Evolutionary conservation across 768 basidiomycete species (phyloP).

Genomic region (Pulveroboletus sp.): DNA sequence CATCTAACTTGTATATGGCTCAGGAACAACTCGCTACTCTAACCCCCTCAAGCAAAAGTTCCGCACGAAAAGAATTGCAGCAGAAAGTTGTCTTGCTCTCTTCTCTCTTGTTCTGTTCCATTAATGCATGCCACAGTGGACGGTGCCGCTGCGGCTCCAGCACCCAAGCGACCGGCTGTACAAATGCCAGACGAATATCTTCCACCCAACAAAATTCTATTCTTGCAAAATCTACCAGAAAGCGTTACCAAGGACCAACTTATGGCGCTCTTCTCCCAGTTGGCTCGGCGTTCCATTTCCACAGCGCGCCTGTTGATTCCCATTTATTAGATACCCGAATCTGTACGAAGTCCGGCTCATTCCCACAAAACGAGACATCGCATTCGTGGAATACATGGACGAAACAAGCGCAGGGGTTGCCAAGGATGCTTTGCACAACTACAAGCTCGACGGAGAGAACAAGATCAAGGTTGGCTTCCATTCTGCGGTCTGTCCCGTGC

Average conservation of each 20-base stretch:
- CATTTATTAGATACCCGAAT: slow-evolving; percentile 75
- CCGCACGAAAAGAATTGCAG: slow-evolving; percentile 74
- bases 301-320: not conserved
- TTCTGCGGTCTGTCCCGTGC: not conserved
- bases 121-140: slow-evolving; percentile 49
- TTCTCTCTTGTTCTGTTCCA: slow-evolving; percentile 2
- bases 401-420: slow-evolving; percentile 88
- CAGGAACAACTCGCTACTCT: slow-evolving; percentile 79
- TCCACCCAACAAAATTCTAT: slow-evolving; percentile 98
- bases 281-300: slow-evolving; percentile 27
- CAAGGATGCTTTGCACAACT: slow-evolving; percentile 96
- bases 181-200: slow-evolving; percentile 99
- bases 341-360: slow-evolving; percentile 97
- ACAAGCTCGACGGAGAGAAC: slow-evolving; percentile 95
- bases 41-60: slow-evolving; percentile 91
- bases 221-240: slow-evolving; percentile 95
- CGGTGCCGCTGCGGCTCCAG: slow-evolving; percentile 61
- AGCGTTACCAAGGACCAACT: slow-evolving; percentile 91
- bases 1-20: not conserved
- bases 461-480: slow-evolving; percentile 82
- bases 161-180: slow-evolving; percentile 76
- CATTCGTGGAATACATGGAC: slow-evolving; percentile 97
- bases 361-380: slow-evolving; percentile 95
- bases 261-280: slow-evolving; percentile 90
- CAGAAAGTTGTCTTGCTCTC: slow-evolving; percentile 55